Evolutionary conservation across 192 early-diverging fungal species (phyloP), one percentile per base, ranked within the genome.

Genomic region (Allomyces macrogynus): DNA sequence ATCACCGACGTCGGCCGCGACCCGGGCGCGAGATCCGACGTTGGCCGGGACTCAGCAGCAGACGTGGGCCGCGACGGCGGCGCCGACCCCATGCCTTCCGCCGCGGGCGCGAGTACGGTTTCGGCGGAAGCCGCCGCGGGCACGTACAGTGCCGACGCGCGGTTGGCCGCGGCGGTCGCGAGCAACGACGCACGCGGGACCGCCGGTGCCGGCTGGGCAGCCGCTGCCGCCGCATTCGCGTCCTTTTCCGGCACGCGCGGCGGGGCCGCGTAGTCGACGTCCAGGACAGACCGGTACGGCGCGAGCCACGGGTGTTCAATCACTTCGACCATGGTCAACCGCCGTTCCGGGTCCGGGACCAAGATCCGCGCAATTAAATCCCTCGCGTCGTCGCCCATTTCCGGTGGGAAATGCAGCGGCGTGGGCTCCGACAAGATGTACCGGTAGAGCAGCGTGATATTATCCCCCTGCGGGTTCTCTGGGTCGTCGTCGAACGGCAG

Each of bases 401-500:
- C 81, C 4, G 95, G 87, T 0, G 95, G 95, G 62, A 97, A 96
- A 22, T 80, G 77, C n/a, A 89, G 72, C 10, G 86, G 78, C 5
- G 88, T 87, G 4, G 49, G 49, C 3, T 57, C 49, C 23, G 81
- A 84, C 27, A 91, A 74, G 67, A 93, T 93, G 66, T 91, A 87
- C 67, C 86, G 86, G 75, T 87, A 91, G 43, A 90, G 72, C 73
- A 84, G 79, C 67, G 83, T 88, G 71, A 88, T 87, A 68, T 93
- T 93, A 68, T 93, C 90, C 64, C 90, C 87, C 64, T 93, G 89
- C 23, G 88, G 88, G 63, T 93, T 93, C 5, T 76, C 80, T 25
- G 90, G 90, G 69, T 93, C 90, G 72, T 92, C 90, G 65, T 93
- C 90, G 69, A 88, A 93, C 4, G 90, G 90, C 60, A 93, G 76